Evolutionary conservation across 805 yeast species (phyloP).

Genomic region (Wickerhamiella lipophila): DNA sequence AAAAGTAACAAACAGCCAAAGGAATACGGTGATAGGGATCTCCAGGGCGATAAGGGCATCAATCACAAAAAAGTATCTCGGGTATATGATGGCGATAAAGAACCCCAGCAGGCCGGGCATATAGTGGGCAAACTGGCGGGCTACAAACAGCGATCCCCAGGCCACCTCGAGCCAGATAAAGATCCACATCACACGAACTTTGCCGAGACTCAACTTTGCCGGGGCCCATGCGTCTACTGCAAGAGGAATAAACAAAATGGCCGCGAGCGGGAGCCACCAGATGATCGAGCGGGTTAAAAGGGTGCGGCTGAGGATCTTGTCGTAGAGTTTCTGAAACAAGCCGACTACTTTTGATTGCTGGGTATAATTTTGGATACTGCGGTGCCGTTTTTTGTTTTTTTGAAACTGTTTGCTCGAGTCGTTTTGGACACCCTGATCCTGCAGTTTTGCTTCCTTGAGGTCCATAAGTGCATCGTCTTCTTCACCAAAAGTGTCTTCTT

Average conservation of each 20-base stretch:
- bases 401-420: background rate
- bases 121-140: slow-evolving; percentile 27
- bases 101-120: slow-evolving; percentile 25
- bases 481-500: slow-evolving; percentile 13
- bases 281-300: slow-evolving; percentile 26
- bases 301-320: slow-evolving; percentile 16
- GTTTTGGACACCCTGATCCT: slow-evolving; percentile 9
- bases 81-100: slow-evolving; percentile 26
- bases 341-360: slow-evolving; percentile 12
- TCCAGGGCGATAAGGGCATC: slow-evolving; percentile 29
- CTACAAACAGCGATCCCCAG: slow-evolving; percentile 30
- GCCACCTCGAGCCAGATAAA: slow-evolving; percentile 32
- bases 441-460: slow-evolving; percentile 19
- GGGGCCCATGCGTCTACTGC: slow-evolving; percentile 30
- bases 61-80: slow-evolving; percentile 25
- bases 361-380: slow-evolving; percentile 17
- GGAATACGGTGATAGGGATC: slow-evolving; percentile 25
- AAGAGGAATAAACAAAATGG: slow-evolving; percentile 29
- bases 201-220: slow-evolving; percentile 25
- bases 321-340: slow-evolving; percentile 16
- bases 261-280: slow-evolving; percentile 31
- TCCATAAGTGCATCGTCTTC: slow-evolving; percentile 13
- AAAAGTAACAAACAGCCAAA: slow-evolving; percentile 29
- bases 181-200: slow-evolving; percentile 29
- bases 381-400: slow-evolving; percentile 17